Conservation (phyloP, 148 eudicot species). For the Nyssa sinensis region DNA sequence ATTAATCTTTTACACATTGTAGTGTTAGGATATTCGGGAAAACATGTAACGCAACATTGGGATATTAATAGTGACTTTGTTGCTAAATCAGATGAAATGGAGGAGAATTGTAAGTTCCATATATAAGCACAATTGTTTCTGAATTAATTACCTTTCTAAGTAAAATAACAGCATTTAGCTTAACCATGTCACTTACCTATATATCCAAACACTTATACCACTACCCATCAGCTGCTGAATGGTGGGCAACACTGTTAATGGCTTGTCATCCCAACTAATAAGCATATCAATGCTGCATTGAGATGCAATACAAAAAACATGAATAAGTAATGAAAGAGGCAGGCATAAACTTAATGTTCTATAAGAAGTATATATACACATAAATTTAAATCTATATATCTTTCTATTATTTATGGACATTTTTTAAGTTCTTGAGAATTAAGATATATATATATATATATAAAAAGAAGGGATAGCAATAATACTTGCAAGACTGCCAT, state of each 20-base stretch:
- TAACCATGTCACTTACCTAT: constrained; percentile 22
- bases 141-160: neutral
- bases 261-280: constrained; percentile 14
- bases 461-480: neutral
- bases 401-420: too few species aligned
- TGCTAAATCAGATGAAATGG: neutral
- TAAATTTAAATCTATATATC: neutral
- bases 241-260: constrained; percentile 30
- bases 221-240: constrained; percentile 34
- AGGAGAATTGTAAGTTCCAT: neutral
- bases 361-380: neutral
- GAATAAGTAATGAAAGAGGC: neutral
- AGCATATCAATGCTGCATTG: constrained; percentile 3
- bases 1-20: neutral
- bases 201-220: constrained; percentile 44
- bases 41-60: too few species aligned
- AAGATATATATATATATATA: too few species aligned
- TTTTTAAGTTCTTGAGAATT: neutral
- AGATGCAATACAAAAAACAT: neutral
- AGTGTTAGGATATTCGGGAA: too few species aligned
- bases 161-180: neutral
- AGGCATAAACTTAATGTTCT: neutral
- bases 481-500: constrained; percentile 38
- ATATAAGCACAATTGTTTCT: too few species aligned
- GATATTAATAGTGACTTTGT: neutral